A percentile compares a stretch with the other conserved stretches of the same genome.
These are phyloP conservation scores for Vachellia pachyceras DNA, from an alignment of 306 rosid species.

Conservation along the genomic window DNA sequence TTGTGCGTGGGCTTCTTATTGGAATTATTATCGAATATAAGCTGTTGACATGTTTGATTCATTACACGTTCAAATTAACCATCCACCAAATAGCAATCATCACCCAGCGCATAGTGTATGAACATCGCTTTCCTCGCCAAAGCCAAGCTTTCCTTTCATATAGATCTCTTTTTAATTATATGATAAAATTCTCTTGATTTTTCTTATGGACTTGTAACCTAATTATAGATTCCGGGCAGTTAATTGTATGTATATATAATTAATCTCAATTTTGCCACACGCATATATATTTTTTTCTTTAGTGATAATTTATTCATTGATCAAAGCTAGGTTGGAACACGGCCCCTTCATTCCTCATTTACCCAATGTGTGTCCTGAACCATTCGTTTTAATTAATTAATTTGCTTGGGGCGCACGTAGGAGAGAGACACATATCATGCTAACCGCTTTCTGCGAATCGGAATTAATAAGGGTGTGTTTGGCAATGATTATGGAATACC, in stretches of 20 bases:
- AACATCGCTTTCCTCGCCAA: background rate
- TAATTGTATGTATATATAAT: background rate
- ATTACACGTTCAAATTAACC: background rate
- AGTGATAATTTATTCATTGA: no score
- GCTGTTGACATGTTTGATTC: constrained; percentile 20
- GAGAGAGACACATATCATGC: no score
- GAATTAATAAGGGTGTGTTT: no score
- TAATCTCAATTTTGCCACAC: background rate
- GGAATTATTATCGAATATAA: constrained; percentile 35
- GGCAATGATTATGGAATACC: no score
- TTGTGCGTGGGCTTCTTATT: no score
- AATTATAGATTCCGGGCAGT: background rate
- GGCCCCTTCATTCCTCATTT: no score
- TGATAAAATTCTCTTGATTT: background rate
- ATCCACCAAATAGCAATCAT: constrained; percentile 8
- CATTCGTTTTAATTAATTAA: background rate
- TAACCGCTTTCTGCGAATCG: background rate
- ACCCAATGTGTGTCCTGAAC: no score
- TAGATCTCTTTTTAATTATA: no score
- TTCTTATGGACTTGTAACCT: background rate
- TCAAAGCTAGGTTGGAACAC: background rate
- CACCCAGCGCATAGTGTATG: background rate
- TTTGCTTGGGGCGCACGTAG: background rate
- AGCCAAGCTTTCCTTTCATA: background rate
- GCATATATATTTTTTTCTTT: background rate